Evolutionary conservation across 306 rosid species (phyloP).

Genomic region (Erythrophleum fordii): DNA sequence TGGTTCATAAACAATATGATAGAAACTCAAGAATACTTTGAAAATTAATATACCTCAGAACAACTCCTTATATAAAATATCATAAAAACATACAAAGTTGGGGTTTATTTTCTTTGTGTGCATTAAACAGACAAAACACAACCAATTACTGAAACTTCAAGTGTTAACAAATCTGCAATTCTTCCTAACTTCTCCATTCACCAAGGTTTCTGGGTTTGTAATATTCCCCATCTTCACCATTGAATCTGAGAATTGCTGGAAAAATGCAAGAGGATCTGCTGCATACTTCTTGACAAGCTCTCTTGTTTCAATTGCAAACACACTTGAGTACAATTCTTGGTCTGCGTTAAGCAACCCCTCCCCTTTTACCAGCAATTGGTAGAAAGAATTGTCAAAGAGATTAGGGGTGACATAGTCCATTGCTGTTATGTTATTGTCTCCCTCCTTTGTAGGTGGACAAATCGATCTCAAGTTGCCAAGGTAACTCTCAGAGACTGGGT

Average conservation of each 20-base stretch:
- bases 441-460: constrained; percentile 60
- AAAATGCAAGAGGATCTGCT: constrained; percentile 69
- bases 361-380: constrained; percentile 64
- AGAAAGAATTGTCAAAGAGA: constrained; percentile 87
- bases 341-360: constrained; percentile 83
- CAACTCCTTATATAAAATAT: no score
- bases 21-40: no score
- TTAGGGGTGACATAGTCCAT: constrained; percentile 82
- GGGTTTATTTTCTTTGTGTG: background rate
- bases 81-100: no score
- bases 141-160: constrained; percentile 25
- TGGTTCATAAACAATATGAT: no score
- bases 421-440: constrained; percentile 67
- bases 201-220: constrained; percentile 61
- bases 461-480: constrained; percentile 54
- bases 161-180: constrained; percentile 91
- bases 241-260: constrained; percentile 83
- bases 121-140: constrained; percentile 5
- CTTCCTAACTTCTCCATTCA: constrained; percentile 75
- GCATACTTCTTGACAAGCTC: constrained; percentile 79
- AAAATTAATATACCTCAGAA: no score
- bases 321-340: constrained; percentile 80
- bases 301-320: constrained; percentile 62
- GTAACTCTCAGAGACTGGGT: constrained; percentile 53
- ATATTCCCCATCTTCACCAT: constrained; percentile 93